A percentile compares a stretch with the other conserved stretches of the same genome.
These are phyloP conservation scores for Yamadazyma atlantica DNA, from an alignment of 1,139 yeast genomes.

Conservation along the genomic window DNA sequence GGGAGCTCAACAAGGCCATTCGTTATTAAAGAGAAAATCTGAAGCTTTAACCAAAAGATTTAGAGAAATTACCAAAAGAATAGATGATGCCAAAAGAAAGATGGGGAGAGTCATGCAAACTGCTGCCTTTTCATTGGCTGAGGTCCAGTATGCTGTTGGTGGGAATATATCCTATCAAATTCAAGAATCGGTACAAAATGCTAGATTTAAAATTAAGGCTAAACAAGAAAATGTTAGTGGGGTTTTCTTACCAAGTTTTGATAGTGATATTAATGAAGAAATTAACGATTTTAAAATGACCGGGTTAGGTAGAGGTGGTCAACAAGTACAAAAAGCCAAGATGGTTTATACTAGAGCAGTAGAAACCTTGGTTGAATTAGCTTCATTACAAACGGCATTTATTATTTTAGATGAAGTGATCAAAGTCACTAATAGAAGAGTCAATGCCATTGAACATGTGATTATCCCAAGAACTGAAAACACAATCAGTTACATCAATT, in stretches of 20 bases:
- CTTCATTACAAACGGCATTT: slow-evolving; percentile 93
- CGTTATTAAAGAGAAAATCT: slow-evolving; percentile 88
- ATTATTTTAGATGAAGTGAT: slow-evolving; percentile 95
- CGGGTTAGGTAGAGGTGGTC: slow-evolving; percentile 98
- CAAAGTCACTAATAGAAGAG: slow-evolving; percentile 96
- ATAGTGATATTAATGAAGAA: slow-evolving; percentile 74
- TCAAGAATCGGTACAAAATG: slow-evolving; percentile 87
- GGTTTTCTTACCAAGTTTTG: slow-evolving; percentile 91
- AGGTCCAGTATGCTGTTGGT: slow-evolving; percentile 96
- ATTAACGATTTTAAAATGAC: slow-evolving; percentile 94
- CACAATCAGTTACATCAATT: slow-evolving; percentile 87
- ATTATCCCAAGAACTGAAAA: slow-evolving; percentile 97
- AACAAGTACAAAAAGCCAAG: slow-evolving; percentile 94
- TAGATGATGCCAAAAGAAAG: slow-evolving; percentile 93
- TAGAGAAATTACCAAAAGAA: slow-evolving; percentile 90
- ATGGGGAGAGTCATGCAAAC: slow-evolving; percentile 99
- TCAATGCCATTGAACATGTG: slow-evolving; percentile 97
- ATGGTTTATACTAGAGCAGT: slow-evolving; percentile 92
- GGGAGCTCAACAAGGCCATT: slow-evolving; percentile 97
- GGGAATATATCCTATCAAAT: slow-evolving; percentile 93
- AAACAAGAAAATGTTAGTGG: slow-evolving; percentile 97
- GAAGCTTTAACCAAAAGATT: slow-evolving; percentile 96
- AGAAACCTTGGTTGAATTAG: slow-evolving; percentile 92
- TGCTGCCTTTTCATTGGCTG: slow-evolving; percentile 96
- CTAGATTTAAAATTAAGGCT: slow-evolving; percentile 87